Base-by-base conservation (phyloP, 2,329 filamentous ascomycete species). In the Beauveria sp. region DNA sequence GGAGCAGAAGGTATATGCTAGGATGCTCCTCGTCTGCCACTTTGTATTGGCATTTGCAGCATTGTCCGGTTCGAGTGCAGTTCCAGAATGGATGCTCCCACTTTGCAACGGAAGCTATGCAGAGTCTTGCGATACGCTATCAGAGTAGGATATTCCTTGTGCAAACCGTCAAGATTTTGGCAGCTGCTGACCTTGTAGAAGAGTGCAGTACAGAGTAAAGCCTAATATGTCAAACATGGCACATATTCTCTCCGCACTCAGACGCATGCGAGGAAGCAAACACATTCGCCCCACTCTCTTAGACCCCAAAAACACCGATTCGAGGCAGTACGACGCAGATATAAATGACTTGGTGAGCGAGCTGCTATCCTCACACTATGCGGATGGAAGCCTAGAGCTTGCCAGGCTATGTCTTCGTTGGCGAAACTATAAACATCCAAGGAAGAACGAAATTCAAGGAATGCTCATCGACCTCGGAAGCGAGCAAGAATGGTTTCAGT, bases 91-190 rank as follows among this genome's bases (percentile, higher is more conserved):
- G 41, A 44, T 20, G 41, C 18, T 1, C 1, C 9, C 7, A 8
- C 20, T 44, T 44, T 44, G 18, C n/a, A 44, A 18, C 16, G 41
- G 41, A 18, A 44, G 41, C n/a, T 3, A 1, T 20, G 41, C 3
- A 20, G 41, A 44, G 41, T 6, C 1, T 20, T 1, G 5, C 12
- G 34, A 5, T 14, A 1, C 0, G 41, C 7, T 0, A n/a, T 8
- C 7, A 44, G n/a, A 20, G 41, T n/a, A 10, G 20, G 41, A 2
- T 10, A 2, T 44, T 18, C 7, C 18, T 8, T 20, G 1, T 2
- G 18, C 18, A 20, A 8, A 18, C 16, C 2, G 3, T 44, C 18
- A 2, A 10, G 16, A 18, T 2, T 0, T 20, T n/a, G 18, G n/a
- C 7, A 44, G 12, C 20, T 44, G 1, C 16, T 20, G 1, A 44